A percentile compares a stretch with the other conserved stretches of the same genome.
These are phyloP conservation scores for Aspergillus fumigatus DNA, from an alignment of 2,329 filamentous ascomycete genomes.

Conservation along the genomic window DNA sequence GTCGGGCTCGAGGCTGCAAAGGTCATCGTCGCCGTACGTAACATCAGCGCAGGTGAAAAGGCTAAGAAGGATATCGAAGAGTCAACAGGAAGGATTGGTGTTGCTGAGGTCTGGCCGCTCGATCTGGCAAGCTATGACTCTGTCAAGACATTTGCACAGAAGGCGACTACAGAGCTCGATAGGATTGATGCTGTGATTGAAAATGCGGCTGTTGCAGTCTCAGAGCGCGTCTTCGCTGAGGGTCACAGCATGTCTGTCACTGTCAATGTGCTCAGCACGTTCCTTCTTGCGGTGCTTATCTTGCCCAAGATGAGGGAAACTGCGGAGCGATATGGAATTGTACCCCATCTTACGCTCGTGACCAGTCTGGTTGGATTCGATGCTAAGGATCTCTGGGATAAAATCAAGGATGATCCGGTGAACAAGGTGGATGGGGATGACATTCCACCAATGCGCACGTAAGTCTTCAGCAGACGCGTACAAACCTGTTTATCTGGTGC, in stretches of 20 bases:
- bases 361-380: slow-evolving; percentile 18
- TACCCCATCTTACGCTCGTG: slow-evolving; percentile 16
- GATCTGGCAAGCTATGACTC: slow-evolving; percentile 5
- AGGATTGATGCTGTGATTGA: slow-evolving; percentile 6
- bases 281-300: slow-evolving; percentile 20
- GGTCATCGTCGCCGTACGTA: slow-evolving; percentile 6
- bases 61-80: slow-evolving; percentile 6
- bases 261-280: slow-evolving; percentile 26
- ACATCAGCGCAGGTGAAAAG: slow-evolving; percentile 4
- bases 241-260: slow-evolving; percentile 17
- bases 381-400: slow-evolving; percentile 9
- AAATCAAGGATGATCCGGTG: slow-evolving; percentile 19
- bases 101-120: slow-evolving; percentile 4
- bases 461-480: neutral
- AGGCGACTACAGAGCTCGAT: slow-evolving; percentile 1
- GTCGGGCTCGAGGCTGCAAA: slow-evolving; percentile 1
- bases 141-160: slow-evolving; percentile 4
- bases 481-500: neutral
- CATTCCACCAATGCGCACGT: neutral
- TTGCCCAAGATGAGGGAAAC: slow-evolving; percentile 20
- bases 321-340: slow-evolving; percentile 13
- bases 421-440: slow-evolving; percentile 13
- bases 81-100: slow-evolving; percentile 1
- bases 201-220: slow-evolving; percentile 7
- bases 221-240: slow-evolving; percentile 11